Conservation (phyloP, 129 eudicot genomes). For the Heracleum sosnowskyi region DNA sequence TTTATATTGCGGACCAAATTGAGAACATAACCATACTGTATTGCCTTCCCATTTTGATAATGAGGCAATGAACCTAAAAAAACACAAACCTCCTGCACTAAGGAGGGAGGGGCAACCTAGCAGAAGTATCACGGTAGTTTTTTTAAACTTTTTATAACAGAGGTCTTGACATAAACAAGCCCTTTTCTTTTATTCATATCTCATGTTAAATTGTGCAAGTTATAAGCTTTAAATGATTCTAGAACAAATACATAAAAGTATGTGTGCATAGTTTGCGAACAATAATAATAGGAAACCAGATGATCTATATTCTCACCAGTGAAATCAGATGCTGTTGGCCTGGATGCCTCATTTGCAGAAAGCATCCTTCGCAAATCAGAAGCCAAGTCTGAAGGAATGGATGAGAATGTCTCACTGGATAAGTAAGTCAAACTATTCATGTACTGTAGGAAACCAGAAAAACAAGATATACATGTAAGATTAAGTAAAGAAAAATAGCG, state of each 20-base stretch:
- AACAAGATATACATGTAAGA: not conserved
- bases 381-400: constrained; percentile 78
- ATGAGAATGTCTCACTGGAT: constrained; percentile 71
- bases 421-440: constrained; percentile 82
- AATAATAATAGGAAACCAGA: not conserved
- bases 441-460: constrained; percentile 63
- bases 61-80: not conserved
- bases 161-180: not conserved
- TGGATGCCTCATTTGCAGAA: constrained; percentile 66
- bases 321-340: constrained; percentile 91
- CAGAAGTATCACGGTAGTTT: not conserved
- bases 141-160: not conserved
- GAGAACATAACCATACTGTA: not conserved
- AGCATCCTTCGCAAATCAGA: constrained; percentile 89
- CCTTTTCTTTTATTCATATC: not conserved
- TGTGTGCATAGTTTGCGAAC: not conserved
- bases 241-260: not conserved
- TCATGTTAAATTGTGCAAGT: not conserved
- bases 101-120: not conserved
- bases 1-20: not conserved
- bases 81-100: not conserved
- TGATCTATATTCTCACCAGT: constrained; percentile 43
- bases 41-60: not conserved
- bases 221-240: not conserved
- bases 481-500: constrained; percentile 7